Evolutionary conservation across 805 yeast species (phyloP), one percentile per base, ranked within the genome.

Genomic region (Cyberlindnera lachancei): DNA sequence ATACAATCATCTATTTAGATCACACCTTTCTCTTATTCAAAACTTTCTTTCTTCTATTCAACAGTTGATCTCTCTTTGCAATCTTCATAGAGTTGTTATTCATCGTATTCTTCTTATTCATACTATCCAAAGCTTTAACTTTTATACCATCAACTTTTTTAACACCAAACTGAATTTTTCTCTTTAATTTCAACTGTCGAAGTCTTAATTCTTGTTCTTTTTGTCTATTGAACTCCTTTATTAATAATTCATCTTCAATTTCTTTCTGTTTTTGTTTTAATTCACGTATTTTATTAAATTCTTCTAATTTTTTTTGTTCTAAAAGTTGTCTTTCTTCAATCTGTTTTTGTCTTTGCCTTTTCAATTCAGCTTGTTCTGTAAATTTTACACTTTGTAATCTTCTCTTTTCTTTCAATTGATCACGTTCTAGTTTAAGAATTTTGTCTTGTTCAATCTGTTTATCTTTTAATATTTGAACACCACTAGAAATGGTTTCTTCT

Each of bases 401-500:
- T 45, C 55, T 52, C 41, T 52, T 53, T 26, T 35, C 35, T 28
- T 51, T 55, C 31, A 50, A 25, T 32, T 42, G 41, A 31, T 50
- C 42, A 27, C 41, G 48, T 18, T 45, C 43, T 15, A 45, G 55
- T 21, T 35, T 22, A 4, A 48, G 44, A 22, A 54, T 50, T 30
- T 50, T 56, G 27, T 53, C 42, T 23, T 52, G 37, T 40, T 27
- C 39, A 52, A 34, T 30, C 42, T 39, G 37, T 39, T 56, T 53
- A 23, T 48, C 30, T 33, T 41, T 31, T 15, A 30, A 18, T 10
- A 16, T 23, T 13, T 23, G 15, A 2, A 16, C 31, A 17, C 58
- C 59, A 20, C 50, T 24, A 25, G 55, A 38, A 29, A 56, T 31
- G 8, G 55, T 53, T 30, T 66, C 73, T 41, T 70, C 75, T 35